phyloP scores from a whole-genome alignment of 2,329 filamentous ascomycete species.

The Calonectria leucothoes region DNA sequence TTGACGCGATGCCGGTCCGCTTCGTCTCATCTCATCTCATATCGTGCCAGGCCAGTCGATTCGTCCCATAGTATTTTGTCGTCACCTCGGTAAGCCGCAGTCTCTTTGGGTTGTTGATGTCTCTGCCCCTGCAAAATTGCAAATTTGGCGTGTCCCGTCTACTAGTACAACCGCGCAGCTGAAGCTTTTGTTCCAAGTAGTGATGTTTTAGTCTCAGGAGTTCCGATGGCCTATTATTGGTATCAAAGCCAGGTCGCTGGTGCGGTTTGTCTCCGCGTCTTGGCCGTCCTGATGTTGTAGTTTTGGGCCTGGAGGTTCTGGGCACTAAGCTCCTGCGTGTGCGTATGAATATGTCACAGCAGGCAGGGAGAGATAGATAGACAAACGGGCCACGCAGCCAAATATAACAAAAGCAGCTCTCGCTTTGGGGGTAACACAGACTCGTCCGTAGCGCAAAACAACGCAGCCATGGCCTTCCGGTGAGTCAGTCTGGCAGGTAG shows the following conservation, averaged over 20 bases:
- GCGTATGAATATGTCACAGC: not conserved
- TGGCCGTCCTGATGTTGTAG: not conserved
- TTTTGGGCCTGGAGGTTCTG: conserved; percentile 1
- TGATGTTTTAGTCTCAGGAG: not conserved
- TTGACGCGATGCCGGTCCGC: not conserved
- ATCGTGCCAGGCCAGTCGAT: not conserved
- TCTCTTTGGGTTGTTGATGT: not conserved
- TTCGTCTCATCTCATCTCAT: conserved; percentile 5
- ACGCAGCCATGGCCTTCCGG: conserved; percentile 2
- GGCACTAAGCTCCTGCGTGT: not conserved
- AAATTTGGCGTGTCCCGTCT: not conserved
- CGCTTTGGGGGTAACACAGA: conserved; percentile 15
- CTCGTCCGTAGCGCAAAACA: conserved; percentile 7
- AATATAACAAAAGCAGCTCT: conserved; percentile 17
- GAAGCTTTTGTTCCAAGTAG: not conserved
- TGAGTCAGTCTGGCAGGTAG: conserved; percentile 14
- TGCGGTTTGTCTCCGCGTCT: not conserved
- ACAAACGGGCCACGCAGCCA: not conserved
- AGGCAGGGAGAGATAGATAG: not conserved
- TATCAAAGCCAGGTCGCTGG: not conserved
- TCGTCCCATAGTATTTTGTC: not conserved
- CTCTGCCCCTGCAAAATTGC: not conserved
- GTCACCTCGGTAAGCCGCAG: not conserved
- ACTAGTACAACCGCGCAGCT: not conserved
- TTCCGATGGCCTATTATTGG: not conserved